Base-by-base conservation (phyloP, 2,329 filamentous ascomycete species). In the Fusarium sambucinum region DNA sequence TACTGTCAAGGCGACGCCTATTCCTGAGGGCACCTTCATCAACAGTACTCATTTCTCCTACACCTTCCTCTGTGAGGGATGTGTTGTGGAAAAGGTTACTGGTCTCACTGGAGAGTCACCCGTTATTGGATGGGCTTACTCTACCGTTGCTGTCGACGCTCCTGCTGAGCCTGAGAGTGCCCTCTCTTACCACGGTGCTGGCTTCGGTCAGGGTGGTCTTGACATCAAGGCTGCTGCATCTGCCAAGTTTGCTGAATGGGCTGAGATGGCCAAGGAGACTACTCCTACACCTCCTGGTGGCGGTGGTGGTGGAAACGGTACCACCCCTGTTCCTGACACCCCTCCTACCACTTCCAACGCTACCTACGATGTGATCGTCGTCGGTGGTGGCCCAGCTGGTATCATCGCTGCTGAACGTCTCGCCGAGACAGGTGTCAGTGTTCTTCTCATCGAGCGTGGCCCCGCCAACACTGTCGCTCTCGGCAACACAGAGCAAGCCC, bases 21-120 rank as follows among this genome's bases (percentile, higher is more conserved):
- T 86, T 63, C 76, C 82, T 25, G 83, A 84, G 23, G 84, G 84
- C 27, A 85, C 84, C 2, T 85, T 82, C 25, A 74, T 85, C 59
- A 87, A 86, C 77, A 77, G 75, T 63, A 86, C 85, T 2, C 83
- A 86, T 66, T 82, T 81, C 72, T 82, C 82, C 3, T 85, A 84
- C 66, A 87, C 85, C 1, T 87, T 86, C 74, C 79, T 87, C 37
- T 87, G 85, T 70, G 75, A 78, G 45, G 77, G 78, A 13, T 85
- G 83, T 57, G 75, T 83, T 57, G 73, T 75, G 19, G 73, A 74
- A 7, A 78, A 80, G 55, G 67, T 73, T 14, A 77, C 77, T 1
- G 74, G 71, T 16, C 72, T 80, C 47, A 69, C 75, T 19, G 68
- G 55, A 6, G 69, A 73, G 37, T 64, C 56, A 1, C 72, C 72